phyloP scores from a whole-genome alignment of 2,329 filamentous ascomycete species.

The Coniochaeta pulveracea region DNA sequence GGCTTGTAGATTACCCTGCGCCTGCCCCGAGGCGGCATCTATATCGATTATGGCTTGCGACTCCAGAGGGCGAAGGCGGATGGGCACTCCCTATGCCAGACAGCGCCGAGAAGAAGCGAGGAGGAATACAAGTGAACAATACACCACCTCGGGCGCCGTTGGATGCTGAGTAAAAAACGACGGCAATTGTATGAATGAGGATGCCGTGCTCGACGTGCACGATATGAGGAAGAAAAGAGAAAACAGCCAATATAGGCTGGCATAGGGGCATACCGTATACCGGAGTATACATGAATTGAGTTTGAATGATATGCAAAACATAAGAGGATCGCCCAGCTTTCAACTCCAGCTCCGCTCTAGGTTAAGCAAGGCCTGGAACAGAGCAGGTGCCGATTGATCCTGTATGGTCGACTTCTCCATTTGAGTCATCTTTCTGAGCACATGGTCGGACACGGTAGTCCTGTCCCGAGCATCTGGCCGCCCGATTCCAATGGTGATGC shows the following conservation, averaged over 20 bases:
- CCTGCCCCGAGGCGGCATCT: slow-evolving; percentile 64
- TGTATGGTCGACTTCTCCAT: slow-evolving; percentile 40
- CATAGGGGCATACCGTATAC: too few relatives aligned
- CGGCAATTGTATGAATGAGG: too few relatives aligned
- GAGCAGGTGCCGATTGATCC: slow-evolving; percentile 34
- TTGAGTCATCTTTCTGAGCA: slow-evolving; percentile 55
- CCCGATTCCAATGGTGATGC: slow-evolving; percentile 81
- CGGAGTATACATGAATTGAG: too few relatives aligned
- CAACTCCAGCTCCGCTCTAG: slow-evolving; percentile 31
- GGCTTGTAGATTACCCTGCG: slow-evolving; percentile 37
- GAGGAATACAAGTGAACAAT: slow-evolving; percentile 80
- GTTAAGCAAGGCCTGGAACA: slow-evolving; percentile 38
- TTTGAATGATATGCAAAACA: too few relatives aligned
- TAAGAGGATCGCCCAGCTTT: too few relatives aligned
- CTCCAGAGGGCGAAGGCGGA: slow-evolving; percentile 70
- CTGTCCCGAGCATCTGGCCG: slow-evolving; percentile 59
- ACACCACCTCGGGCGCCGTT: slow-evolving; percentile 62
- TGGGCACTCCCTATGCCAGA: slow-evolving; percentile 80
- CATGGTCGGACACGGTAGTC: slow-evolving; percentile 62
- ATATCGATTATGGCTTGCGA: slow-evolving; percentile 75
- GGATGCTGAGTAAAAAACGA: slow-evolving; percentile 72
- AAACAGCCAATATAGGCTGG: too few relatives aligned
- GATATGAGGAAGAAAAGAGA: too few relatives aligned
- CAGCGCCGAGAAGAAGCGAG: slow-evolving; percentile 72
- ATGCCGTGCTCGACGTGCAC: too few relatives aligned